Percentiles rank a stretch among this genome's conserved stretches.
phyloP scores from a whole-genome alignment of 768 basidiomycete species.

The Crassisporium funariophilum region DNA sequence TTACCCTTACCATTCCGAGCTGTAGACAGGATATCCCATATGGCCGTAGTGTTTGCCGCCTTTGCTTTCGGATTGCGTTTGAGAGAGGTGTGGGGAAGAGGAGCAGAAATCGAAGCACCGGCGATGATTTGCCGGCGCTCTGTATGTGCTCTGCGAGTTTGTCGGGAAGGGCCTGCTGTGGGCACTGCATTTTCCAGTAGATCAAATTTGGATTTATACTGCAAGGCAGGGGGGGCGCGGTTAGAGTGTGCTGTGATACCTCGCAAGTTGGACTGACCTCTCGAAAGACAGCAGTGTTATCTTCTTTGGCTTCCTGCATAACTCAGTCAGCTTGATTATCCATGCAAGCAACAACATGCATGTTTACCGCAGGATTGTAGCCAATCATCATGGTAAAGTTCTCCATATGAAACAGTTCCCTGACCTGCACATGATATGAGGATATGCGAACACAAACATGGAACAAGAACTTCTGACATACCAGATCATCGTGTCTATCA shows the following conservation, averaged over 20 bases:
- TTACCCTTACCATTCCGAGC: constrained; percentile 20
- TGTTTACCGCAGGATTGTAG: constrained; percentile 74
- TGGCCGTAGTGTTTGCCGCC: constrained; percentile 23
- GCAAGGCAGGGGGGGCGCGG: constrained; percentile 7
- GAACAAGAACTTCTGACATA: constrained; percentile 40
- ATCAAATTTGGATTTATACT: constrained; percentile 68
- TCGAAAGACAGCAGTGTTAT: constrained; percentile 71
- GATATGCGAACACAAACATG: constrained; percentile 4
- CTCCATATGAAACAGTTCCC: constrained; percentile 90
- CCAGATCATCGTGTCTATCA: constrained; percentile 73
- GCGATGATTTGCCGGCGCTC: constrained; percentile 48
- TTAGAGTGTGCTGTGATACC: constrained; percentile 5
- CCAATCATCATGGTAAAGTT: constrained; percentile 73
- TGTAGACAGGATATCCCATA: constrained; percentile 31
- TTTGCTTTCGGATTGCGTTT: constrained; percentile 29
- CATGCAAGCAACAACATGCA: not conserved
- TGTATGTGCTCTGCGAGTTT: constrained; percentile 60
- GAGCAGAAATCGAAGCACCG: constrained; percentile 34
- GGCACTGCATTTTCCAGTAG: constrained; percentile 52
- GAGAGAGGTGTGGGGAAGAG: constrained; percentile 20
- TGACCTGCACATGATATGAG: constrained; percentile 48
- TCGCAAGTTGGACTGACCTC: constrained; percentile 50
- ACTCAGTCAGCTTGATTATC: constrained; percentile 4
- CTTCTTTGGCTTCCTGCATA: constrained; percentile 66
- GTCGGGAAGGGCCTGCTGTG: constrained; percentile 51